phyloP scores from a whole-genome alignment of 2,329 filamentous ascomycete genomes.

The Claviceps sp. region DNA sequence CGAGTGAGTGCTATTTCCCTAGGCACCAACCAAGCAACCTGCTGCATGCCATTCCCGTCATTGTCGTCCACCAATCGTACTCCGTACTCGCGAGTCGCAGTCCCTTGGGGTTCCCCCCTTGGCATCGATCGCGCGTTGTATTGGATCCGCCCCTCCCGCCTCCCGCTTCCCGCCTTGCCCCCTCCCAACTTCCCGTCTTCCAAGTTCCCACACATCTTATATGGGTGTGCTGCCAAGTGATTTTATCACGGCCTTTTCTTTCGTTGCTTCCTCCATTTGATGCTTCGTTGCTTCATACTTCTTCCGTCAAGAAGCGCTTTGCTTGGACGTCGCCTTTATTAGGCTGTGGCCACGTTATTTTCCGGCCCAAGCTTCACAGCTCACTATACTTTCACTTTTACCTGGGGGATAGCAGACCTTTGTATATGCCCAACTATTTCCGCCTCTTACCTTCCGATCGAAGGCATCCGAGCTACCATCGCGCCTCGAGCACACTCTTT shows the following conservation, averaged over 20 bases:
- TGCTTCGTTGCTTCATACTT: background rate
- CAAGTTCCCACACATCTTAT: background rate
- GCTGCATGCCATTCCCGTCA: constrained; percentile 8
- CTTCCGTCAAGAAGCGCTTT: background rate
- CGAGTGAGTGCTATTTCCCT: background rate
- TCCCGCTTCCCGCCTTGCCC: background rate
- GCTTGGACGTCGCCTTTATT: background rate
- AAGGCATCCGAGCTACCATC: background rate
- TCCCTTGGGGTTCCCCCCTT: background rate
- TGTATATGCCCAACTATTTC: background rate
- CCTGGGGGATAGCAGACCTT: background rate
- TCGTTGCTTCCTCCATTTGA: background rate
- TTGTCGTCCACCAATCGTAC: background rate
- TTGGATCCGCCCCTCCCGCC: constrained; percentile 4
- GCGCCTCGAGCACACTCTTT: background rate
- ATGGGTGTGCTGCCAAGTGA: background rate
- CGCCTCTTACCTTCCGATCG: background rate
- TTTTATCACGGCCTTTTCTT: background rate
- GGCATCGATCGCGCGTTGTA: constrained; percentile 1
- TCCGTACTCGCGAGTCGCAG: background rate
- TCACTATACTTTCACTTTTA: background rate
- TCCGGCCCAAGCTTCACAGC: background rate
- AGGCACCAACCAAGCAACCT: background rate
- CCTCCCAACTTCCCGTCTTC: background rate
- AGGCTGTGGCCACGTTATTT: constrained; percentile 4